Base-by-base conservation (phyloP, 805 yeast species). In the Saccharomyces eubayanus region DNA sequence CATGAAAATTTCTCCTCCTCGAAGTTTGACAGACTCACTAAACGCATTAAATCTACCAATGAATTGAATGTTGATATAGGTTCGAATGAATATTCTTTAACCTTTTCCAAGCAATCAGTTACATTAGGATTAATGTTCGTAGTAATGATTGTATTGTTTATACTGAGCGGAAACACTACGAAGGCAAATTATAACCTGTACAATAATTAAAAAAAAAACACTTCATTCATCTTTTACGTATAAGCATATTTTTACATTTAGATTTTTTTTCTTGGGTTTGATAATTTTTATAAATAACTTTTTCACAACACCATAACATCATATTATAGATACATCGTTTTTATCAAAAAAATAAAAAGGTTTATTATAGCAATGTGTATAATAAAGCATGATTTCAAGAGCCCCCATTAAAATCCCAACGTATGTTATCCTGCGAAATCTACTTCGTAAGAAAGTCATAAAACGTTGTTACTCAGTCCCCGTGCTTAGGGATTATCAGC, bases 401-500 rank as follows among this genome's bases (percentile, higher is more conserved):
- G 8, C 16, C 8, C 5, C 24, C 43, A 36, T 21, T 6, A n/a
- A 6, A 16, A 16, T 36, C 11, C 10, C 24, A 16, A 36, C 43
- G 20, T 36, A 16, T 8, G 6, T 12, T 16, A 16, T 36, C 6
- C 20, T 12, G 10, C 10, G 16, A 5, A 36, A 16, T 4, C 1
- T 16, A 8, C 24, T n/a, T 8, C 24, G 43, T 16, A 36, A 9
- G 6, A 36, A 36, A 36, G 6, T 36, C 11, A 16, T 36, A 36
- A 36, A 36, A 36, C 28, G 46, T 20, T n/a, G 28, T 30, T n/a
- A 31, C 40, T 31, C 45, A 29, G 40, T 21, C 11, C 28, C 45
- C 10, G 47, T 29, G 24, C 68, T 77, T 5, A 63, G 83, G 21
- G 74, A 71, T 8, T 91, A 91, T 65, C 97, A 91, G 64, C 69